Percentiles rank a stretch among this genome's conserved stretches.
Evolutionary conservation across 2,329 filamentous ascomycete species (phyloP).

Genomic region (Monilinia fructigena): DNA sequence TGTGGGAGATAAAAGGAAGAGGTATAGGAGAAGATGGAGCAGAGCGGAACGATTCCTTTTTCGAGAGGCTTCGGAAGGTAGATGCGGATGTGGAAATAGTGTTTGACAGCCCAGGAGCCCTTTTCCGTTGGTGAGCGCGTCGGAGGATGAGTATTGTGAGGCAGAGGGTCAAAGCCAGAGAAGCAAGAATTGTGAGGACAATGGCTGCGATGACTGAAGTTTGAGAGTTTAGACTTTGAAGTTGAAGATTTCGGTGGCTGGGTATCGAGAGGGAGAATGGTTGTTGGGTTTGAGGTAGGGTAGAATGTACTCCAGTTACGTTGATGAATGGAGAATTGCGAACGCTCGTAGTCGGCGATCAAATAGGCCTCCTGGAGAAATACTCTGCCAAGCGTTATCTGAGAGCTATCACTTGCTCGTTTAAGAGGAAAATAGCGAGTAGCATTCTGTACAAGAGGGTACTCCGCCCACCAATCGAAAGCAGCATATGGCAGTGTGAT

Average conservation of each 20-base stretch:
- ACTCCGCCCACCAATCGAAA: conserved; percentile 42
- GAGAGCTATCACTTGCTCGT: conserved; percentile 39
- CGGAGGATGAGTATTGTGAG: conserved; percentile 13
- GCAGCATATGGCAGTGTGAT: conserved; percentile 44
- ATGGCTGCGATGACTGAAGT: conserved; percentile 6
- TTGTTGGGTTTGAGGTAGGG: conserved; percentile 25
- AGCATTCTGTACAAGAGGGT: conserved; percentile 37
- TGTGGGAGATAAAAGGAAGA: conserved; percentile 2
- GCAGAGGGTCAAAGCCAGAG: conserved; percentile 18
- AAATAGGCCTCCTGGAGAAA: conserved; percentile 45
- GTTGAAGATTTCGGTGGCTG: not conserved
- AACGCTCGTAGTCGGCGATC: conserved; percentile 45
- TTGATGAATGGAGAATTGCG: conserved; percentile 43
- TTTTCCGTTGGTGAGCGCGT: not conserved
- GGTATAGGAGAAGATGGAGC: conserved; percentile 6
- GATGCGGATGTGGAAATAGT: conserved; percentile 9
- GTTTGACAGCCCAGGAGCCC: not conserved
- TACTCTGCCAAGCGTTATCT: conserved; percentile 43
- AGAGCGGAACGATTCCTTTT: conserved; percentile 1
- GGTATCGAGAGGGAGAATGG: conserved; percentile 26
- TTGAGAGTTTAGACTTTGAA: conserved; percentile 1
- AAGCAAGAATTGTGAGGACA: conserved; percentile 16
- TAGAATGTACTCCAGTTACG: conserved; percentile 31
- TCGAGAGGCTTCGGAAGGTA: conserved; percentile 12
- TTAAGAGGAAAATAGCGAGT: conserved; percentile 44